A percentile compares a stretch with the other conserved stretches of the same genome.
phyloP scores from a whole-genome alignment of 2,329 filamentous ascomycete genomes.

The Aspergillus udagawae region DNA sequence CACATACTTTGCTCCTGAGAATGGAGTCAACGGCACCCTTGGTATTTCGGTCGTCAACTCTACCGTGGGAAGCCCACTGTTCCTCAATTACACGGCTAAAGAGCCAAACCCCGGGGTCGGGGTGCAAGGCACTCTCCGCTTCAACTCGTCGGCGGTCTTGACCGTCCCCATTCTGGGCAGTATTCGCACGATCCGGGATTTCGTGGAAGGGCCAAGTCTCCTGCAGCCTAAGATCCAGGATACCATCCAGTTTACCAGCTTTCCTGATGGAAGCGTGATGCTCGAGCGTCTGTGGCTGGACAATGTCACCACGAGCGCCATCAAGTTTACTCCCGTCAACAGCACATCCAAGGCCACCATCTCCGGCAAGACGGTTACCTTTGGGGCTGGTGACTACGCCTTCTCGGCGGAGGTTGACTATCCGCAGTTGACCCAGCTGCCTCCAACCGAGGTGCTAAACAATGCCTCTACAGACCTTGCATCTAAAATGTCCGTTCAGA shows the following conservation, averaged over 20 bases:
- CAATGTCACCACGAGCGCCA: slow-evolving; percentile 54
- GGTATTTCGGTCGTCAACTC: neutral
- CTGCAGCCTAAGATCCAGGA: neutral
- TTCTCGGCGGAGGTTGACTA: neutral
- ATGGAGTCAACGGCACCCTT: neutral
- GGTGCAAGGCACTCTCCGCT: slow-evolving; percentile 50
- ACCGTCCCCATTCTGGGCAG: slow-evolving; percentile 58
- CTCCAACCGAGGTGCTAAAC: neutral
- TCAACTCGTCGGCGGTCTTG: slow-evolving; percentile 56
- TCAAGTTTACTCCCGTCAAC: slow-evolving; percentile 45
- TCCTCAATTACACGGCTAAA: neutral
- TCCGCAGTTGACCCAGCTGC: neutral
- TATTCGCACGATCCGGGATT: slow-evolving; percentile 58
- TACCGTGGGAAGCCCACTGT: neutral
- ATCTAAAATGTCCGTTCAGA: slow-evolving; percentile 39
- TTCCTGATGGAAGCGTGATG: slow-evolving; percentile 51
- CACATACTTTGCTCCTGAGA: neutral
- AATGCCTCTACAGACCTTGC: neutral
- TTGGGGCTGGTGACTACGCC: neutral
- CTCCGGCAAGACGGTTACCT: slow-evolving; percentile 37
- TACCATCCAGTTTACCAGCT: neutral
- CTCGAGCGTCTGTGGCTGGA: slow-evolving; percentile 59
- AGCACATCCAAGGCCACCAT: slow-evolving; percentile 34
- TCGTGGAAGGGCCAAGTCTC: neutral
- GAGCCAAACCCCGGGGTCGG: slow-evolving; percentile 17